These are phyloP conservation scores for Kluyveromyces marxianus DNA, from an alignment of 1,139 yeast species.

Conservation along the genomic window DNA sequence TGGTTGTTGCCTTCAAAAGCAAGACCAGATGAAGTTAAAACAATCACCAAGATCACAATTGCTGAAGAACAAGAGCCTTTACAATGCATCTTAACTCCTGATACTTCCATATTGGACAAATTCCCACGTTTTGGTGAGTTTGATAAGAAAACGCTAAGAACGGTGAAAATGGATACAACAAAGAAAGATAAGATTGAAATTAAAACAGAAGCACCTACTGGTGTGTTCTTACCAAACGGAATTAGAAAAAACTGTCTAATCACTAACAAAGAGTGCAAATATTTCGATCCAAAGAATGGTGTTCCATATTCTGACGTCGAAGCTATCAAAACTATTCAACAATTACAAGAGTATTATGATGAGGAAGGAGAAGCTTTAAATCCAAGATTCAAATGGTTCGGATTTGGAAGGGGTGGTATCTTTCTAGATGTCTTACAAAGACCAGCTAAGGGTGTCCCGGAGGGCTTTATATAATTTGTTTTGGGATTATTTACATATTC, in stretches of 20 bases:
- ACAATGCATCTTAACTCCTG: constrained; percentile 16
- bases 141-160: constrained; percentile 41
- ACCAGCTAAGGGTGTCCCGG: constrained; percentile 86
- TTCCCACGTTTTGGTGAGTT: constrained; percentile 62
- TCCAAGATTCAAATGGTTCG: constrained; percentile 56
- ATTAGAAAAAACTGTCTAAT: constrained; percentile 60
- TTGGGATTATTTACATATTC: neutral
- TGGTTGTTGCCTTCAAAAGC: constrained; percentile 46
- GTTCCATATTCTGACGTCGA: constrained; percentile 81
- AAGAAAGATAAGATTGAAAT: constrained; percentile 42
- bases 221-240: constrained; percentile 65
- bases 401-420: constrained; percentile 58
- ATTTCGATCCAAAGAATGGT: constrained; percentile 81
- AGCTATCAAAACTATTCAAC: constrained; percentile 62
- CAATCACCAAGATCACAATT: constrained; percentile 31
- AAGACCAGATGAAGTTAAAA: constrained; percentile 48
- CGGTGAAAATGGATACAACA: constrained; percentile 34
- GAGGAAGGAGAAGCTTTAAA: constrained; percentile 15
- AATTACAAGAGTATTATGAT: constrained; percentile 43
- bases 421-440: constrained; percentile 46
- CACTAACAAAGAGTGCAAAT: constrained; percentile 72
- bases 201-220: constrained; percentile 65
- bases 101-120: constrained; percentile 37
- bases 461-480: constrained; percentile 45
- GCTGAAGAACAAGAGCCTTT: constrained; percentile 23